phyloP scores from a whole-genome alignment of 2,329 filamentous ascomycete species.

The Fonsecaea pugnacius region DNA sequence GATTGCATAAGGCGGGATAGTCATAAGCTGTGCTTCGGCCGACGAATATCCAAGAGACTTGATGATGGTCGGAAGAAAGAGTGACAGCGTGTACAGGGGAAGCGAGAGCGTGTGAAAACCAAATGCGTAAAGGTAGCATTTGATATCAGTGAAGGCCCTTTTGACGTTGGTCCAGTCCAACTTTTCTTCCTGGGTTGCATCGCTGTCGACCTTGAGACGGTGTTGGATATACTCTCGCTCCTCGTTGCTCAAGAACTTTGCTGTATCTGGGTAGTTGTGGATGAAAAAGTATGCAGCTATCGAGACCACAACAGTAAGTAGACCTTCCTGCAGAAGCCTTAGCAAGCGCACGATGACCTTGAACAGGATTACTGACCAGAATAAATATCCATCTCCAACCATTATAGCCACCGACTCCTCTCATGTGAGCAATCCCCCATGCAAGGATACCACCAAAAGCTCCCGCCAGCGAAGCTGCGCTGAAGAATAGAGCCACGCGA shows the following conservation, averaged over 20 bases:
- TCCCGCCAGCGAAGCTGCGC: conserved; percentile 61
- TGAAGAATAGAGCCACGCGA: conserved; percentile 64
- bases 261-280: conserved; percentile 49
- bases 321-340: conserved; percentile 56
- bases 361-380: conserved; percentile 41
- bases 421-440: conserved; percentile 56
- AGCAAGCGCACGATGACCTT: conserved; percentile 1
- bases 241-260: conserved; percentile 50
- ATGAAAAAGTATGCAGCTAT: conserved; percentile 47
- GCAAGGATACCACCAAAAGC: conserved; percentile 67
- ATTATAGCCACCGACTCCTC: conserved; percentile 53
- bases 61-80: conserved; percentile 51
- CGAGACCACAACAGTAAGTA: conserved; percentile 66
- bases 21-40: conserved; percentile 58
- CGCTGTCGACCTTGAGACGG: conserved; percentile 69
- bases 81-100: conserved; percentile 51
- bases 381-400: conserved; percentile 71
- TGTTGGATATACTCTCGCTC: conserved; percentile 64
- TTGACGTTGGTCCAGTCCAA: conserved; percentile 71
- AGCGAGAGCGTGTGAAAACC: conserved; percentile 75
- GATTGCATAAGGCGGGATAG: conserved; percentile 67
- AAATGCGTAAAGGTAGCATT: conserved; percentile 73
- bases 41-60: conserved; percentile 49
- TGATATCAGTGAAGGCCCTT: conserved; percentile 68
- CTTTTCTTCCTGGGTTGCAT: conserved; percentile 69